These are phyloP conservation scores for Friedmanniomyces simplex DNA, from an alignment of 495 filamentous ascomycete genomes.

Conservation along the genomic window DNA sequence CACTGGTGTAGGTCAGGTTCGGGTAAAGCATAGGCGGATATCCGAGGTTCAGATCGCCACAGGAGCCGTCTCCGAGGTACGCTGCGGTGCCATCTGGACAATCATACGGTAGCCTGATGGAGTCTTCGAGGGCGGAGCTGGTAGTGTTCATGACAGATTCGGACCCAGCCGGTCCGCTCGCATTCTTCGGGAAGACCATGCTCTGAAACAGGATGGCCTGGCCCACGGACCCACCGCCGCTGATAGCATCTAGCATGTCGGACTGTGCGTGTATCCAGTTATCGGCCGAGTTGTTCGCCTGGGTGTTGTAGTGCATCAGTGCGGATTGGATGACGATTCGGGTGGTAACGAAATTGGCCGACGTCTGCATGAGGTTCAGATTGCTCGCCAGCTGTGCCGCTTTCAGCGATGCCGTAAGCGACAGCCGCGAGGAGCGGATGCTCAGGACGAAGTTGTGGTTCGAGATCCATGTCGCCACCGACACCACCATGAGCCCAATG, in stretches of 20 bases:
- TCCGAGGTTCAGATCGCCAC: constrained; percentile 33
- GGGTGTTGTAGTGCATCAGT: constrained; percentile 49
- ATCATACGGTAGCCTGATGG: constrained; percentile 47
- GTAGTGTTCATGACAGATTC: constrained; percentile 53
- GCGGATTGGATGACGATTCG: constrained; percentile 55
- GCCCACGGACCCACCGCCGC: constrained; percentile 13
- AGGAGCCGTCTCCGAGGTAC: constrained; percentile 39
- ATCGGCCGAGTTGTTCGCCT: constrained; percentile 38
- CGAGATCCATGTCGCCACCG: constrained; percentile 56
- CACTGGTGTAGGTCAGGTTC: constrained; percentile 52
- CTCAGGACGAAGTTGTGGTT: constrained; percentile 63
- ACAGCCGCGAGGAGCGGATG: constrained; percentile 51
- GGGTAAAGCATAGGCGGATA: constrained; percentile 63
- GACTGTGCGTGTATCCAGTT: constrained; percentile 46
- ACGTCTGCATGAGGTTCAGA: constrained; percentile 61
- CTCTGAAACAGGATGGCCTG: constrained; percentile 53
- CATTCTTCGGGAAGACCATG: constrained; percentile 53
- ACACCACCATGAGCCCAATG: constrained; percentile 52
- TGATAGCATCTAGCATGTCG: constrained; percentile 39
- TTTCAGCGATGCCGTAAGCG: constrained; percentile 76
- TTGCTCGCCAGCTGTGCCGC: constrained; percentile 68
- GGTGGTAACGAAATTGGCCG: constrained; percentile 54
- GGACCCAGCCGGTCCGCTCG: constrained; percentile 37
- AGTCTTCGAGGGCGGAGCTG: constrained; percentile 29
- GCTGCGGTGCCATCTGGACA: constrained; percentile 46